Conservation (phyloP, 805 yeast species). For the Saturnispora gosingensis region DNA sequence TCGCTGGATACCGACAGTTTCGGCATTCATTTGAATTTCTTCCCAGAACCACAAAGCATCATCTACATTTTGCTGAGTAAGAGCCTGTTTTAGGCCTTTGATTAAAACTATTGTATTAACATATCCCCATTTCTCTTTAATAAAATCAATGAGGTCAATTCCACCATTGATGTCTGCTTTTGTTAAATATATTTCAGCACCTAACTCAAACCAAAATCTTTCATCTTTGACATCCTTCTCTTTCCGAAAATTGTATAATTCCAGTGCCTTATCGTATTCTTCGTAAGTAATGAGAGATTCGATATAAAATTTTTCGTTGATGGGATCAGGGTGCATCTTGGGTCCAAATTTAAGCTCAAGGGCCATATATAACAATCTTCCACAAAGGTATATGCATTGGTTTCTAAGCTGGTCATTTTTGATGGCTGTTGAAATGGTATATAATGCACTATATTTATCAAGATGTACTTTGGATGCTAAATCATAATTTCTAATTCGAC, state of each 20-base stretch:
- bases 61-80: slow-evolving; percentile 19
- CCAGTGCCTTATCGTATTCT: slow-evolving; percentile 28
- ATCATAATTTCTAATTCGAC: slow-evolving; percentile 13
- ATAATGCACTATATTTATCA: slow-evolving; percentile 29
- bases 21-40: slow-evolving; percentile 19
- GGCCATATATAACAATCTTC: slow-evolving; percentile 33
- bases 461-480: slow-evolving; percentile 22
- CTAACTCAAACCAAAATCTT: slow-evolving; percentile 46
- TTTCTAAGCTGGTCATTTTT: slow-evolving; percentile 25
- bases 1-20: slow-evolving; percentile 20
- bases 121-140: slow-evolving; percentile 25
- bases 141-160: slow-evolving; percentile 25
- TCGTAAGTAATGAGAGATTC: slow-evolving; percentile 32
- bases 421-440: slow-evolving; percentile 33
- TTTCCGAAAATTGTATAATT: slow-evolving; percentile 29
- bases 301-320: slow-evolving; percentile 42
- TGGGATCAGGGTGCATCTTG: slow-evolving; percentile 35
- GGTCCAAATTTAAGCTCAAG: slow-evolving; percentile 23
- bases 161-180: slow-evolving; percentile 26
- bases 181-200: slow-evolving; percentile 33
- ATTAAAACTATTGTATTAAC: slow-evolving; percentile 29
- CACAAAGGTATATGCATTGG: slow-evolving; percentile 31
- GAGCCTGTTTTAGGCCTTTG: slow-evolving; percentile 27
- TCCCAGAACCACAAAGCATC: slow-evolving; percentile 29
- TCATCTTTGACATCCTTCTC: slow-evolving; percentile 29